Conservation (phyloP, 306 rosid genomes). For the Trifolium pratense region DNA sequence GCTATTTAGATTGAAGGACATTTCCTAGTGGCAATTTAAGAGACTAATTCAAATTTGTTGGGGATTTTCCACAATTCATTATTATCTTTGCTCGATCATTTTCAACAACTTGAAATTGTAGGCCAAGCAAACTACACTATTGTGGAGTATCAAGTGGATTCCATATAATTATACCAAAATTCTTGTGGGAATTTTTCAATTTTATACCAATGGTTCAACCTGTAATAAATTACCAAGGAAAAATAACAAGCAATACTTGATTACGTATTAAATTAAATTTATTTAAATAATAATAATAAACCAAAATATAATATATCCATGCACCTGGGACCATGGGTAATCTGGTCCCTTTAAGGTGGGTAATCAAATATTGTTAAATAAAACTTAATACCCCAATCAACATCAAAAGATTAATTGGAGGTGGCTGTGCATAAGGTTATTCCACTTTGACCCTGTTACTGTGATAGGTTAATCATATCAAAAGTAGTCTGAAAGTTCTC, state of each 20-base stretch:
- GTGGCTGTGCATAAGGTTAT: background rate
- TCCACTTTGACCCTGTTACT: conserved; percentile 16
- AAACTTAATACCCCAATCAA: conserved; percentile 17
- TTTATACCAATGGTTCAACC: background rate
- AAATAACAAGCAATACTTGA: background rate
- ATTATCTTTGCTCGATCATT: background rate
- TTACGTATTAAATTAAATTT: no score
- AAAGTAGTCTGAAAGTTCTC: conserved; percentile 31
- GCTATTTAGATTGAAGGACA: no score
- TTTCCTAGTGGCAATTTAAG: background rate
- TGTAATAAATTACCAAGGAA: background rate
- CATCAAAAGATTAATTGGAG: conserved; percentile 14
- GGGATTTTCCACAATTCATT: conserved; percentile 1
- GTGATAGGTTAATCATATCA: conserved; percentile 10
- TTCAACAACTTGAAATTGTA: conserved; percentile 3
- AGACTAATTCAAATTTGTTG: background rate
- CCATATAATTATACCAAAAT: background rate
- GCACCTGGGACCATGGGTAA: background rate
- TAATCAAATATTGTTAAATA: conserved; percentile 1
- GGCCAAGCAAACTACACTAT: background rate
- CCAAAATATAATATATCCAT: background rate
- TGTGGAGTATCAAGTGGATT: conserved; percentile 9
- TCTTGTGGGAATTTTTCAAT: background rate
- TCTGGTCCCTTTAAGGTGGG: conserved; percentile 35
- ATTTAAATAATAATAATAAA: no score